Evolutionary conservation across 495 filamentous ascomycete species (phyloP).

Genomic region (Penicillium mononematosum): DNA sequence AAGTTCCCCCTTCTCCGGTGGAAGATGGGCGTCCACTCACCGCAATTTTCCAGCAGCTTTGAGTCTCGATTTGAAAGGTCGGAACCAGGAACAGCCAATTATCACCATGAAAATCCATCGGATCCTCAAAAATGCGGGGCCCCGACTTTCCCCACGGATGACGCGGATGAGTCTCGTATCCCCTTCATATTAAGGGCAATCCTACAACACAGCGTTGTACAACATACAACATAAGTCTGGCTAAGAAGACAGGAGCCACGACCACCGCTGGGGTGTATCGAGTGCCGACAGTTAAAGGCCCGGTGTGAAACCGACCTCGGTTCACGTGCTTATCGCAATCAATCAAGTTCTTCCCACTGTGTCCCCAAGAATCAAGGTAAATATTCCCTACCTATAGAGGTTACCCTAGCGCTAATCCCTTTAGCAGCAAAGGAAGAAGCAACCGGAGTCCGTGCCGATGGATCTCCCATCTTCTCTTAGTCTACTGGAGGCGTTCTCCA

Average conservation of each 20-base stretch:
- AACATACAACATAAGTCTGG: not conserved
- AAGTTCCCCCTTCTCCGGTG: constrained; percentile 2
- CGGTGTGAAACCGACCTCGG: not conserved
- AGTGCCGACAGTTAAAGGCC: not conserved
- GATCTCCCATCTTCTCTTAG: constrained; percentile 2
- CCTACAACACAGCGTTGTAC: not conserved
- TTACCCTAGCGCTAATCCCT: not conserved
- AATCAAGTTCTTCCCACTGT: not conserved
- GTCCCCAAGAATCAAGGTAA: not conserved
- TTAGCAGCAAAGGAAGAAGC: constrained; percentile 1
- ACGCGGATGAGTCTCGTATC: not conserved
- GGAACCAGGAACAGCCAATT: not conserved
- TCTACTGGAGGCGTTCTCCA: constrained; percentile 10
- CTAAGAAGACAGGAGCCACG: not conserved
- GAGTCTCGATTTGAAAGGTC: not conserved
- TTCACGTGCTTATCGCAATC: constrained; percentile 1
- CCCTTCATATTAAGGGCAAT: constrained; percentile 5
- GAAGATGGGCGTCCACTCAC: constrained; percentile 6
- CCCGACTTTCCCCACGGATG: not conserved
- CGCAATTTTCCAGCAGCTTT: not conserved
- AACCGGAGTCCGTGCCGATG: constrained; percentile 5
- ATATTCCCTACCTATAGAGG: not conserved
- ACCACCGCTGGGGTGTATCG: not conserved
- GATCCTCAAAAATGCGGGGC: constrained; percentile 10
- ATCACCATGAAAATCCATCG: not conserved